phyloP scores from a whole-genome alignment of 73 alveolate species.

The Paramecium caudatum region DNA sequence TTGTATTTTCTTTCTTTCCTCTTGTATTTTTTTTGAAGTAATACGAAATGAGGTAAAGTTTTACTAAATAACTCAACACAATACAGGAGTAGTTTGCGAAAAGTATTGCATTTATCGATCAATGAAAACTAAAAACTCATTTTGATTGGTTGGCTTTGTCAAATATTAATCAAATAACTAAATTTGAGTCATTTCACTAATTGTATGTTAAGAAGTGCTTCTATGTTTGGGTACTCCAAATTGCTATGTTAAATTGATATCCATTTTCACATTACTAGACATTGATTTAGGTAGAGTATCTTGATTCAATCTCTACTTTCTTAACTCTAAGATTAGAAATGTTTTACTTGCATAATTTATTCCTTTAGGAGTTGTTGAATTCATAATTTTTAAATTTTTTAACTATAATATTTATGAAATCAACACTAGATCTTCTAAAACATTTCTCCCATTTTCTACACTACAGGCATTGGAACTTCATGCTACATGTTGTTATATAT shows the following conservation, averaged over 20 bases:
- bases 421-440: neutral
- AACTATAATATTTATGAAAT: constrained; percentile 31
- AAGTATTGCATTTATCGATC: constrained; percentile 12
- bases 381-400: constrained; percentile 16
- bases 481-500: neutral
- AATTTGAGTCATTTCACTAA: constrained; percentile 27
- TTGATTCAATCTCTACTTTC: constrained; percentile 17
- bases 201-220: constrained; percentile 59
- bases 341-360: constrained; percentile 49
- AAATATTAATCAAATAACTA: constrained; percentile 63
- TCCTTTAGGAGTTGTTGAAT: constrained; percentile 67
- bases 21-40: neutral
- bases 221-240: constrained; percentile 16
- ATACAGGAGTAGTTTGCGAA: constrained; percentile 1
- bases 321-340: constrained; percentile 30
- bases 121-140: constrained; percentile 14
- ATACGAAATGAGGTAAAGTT: constrained; percentile 18
- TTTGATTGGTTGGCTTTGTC: neutral
- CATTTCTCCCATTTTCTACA: neutral
- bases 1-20: neutral
- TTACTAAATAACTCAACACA: neutral
- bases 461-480: neutral
- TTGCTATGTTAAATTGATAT: neutral
- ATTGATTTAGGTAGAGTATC: constrained; percentile 52
- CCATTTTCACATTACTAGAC: neutral